Evolutionary conservation across 2,329 filamentous ascomycete genomes (phyloP).

Genomic region (Rhynchosporium graminicola): DNA sequence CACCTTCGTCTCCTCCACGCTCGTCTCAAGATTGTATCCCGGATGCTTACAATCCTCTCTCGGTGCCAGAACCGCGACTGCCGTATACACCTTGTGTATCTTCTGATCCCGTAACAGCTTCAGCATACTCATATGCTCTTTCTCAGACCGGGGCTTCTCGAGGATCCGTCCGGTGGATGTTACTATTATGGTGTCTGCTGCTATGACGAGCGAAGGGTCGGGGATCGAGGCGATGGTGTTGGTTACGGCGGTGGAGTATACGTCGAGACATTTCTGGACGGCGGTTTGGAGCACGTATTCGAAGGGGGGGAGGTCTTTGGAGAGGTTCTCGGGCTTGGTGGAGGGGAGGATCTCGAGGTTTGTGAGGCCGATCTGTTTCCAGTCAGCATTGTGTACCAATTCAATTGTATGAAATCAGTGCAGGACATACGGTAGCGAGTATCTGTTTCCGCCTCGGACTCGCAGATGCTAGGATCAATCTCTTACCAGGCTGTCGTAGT

Average conservation of each 20-base stretch:
- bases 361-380: conserved; percentile 69
- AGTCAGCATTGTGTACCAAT: too few relatives aligned
- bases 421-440: conserved; percentile 62
- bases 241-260: conserved; percentile 48
- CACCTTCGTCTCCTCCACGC: conserved; percentile 91
- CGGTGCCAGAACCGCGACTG: conserved; percentile 81
- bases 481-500: conserved; percentile 64
- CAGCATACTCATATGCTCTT: conserved; percentile 82
- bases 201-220: conserved; percentile 83
- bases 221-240: conserved; percentile 43
- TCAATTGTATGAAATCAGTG: too few relatives aligned
- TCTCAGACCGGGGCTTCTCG: conserved; percentile 85
- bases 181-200: conserved; percentile 89
- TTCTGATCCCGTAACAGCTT: conserved; percentile 75
- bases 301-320: conserved; percentile 76
- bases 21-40: conserved; percentile 78
- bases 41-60: conserved; percentile 78
- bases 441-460: conserved; percentile 84
- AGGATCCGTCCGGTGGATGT: conserved; percentile 74
- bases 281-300: conserved; percentile 93
- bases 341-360: conserved; percentile 86
- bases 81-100: conserved; percentile 81
- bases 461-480: conserved; percentile 86
- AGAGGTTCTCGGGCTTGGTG: conserved; percentile 79
- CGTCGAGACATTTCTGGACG: conserved; percentile 75